Percentiles rank a stretch among this genome's conserved stretches.
phyloP scores from a whole-genome alignment of 352 stramenopile genomes.

The Pythium dissotocum region DNA sequence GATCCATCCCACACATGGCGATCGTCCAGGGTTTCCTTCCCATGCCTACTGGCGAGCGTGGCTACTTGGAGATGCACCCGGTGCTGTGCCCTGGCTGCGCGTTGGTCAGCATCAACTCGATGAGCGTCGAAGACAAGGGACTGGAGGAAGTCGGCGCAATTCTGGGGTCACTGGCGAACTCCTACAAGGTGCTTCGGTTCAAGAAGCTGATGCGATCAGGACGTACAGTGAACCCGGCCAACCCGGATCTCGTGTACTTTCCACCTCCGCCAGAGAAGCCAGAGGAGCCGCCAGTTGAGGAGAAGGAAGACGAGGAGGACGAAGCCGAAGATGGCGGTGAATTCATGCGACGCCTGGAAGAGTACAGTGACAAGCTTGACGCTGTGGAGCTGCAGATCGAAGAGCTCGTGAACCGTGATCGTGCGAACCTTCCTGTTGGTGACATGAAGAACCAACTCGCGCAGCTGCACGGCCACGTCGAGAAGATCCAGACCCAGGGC shows the following conservation, averaged over 20 bases:
- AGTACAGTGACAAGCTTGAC: slow-evolving; percentile 44
- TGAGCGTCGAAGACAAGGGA: slow-evolving; percentile 70
- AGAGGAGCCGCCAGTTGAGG: slow-evolving; percentile 23
- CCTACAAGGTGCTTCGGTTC: slow-evolving; percentile 75
- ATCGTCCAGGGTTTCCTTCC: slow-evolving; percentile 79
- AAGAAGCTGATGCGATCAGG: slow-evolving; percentile 84
- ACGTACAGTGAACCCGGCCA: slow-evolving; percentile 71
- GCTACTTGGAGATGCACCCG: slow-evolving; percentile 79
- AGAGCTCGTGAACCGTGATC: slow-evolving; percentile 51
- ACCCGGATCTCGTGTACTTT: slow-evolving; percentile 67
- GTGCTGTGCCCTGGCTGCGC: slow-evolving; percentile 77
- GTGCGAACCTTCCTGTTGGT: slow-evolving; percentile 35
- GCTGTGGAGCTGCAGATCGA: slow-evolving; percentile 56
- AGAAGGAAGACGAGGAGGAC: slow-evolving; percentile 10
- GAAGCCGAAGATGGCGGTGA: slow-evolving; percentile 26
- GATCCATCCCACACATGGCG: slow-evolving; percentile 75
- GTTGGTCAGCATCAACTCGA: slow-evolving; percentile 77
- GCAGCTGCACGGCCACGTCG: slow-evolving; percentile 69
- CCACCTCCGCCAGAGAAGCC: slow-evolving; percentile 46
- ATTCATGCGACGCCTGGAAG: slow-evolving; percentile 48
- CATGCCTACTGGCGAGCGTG: slow-evolving; percentile 62
- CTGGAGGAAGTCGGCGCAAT: slow-evolving; percentile 74
- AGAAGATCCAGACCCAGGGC: slow-evolving; percentile 80
- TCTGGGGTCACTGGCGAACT: slow-evolving; percentile 51
- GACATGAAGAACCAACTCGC: slow-evolving; percentile 69